Evolutionary conservation across 1,139 yeast genomes (phyloP).

Genomic region (Taphrina sp.): DNA sequence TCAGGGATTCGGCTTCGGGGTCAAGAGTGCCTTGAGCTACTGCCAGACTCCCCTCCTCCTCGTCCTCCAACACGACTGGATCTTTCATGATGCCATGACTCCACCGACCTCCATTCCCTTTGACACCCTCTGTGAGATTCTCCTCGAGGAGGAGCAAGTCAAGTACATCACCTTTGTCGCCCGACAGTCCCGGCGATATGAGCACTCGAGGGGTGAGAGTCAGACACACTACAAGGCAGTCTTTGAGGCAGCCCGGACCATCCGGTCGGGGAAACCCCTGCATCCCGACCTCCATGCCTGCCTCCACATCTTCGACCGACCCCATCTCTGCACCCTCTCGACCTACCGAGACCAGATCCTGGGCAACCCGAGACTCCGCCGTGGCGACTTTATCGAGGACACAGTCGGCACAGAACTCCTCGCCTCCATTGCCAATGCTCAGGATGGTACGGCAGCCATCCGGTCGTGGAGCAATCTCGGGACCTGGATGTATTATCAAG

Average conservation of each 20-base stretch:
- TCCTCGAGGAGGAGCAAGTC: conserved; percentile 1
- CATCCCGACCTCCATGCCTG: conserved; percentile 1
- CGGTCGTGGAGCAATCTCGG: conserved; percentile 8
- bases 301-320: conserved; percentile 23
- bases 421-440: not conserved
- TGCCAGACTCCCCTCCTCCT: conserved; percentile 14
- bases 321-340: conserved; percentile 13
- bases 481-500: conserved; percentile 13
- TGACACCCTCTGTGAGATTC: not conserved
- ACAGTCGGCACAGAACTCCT: conserved; percentile 14
- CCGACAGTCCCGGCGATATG: conserved; percentile 8
- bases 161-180: conserved; percentile 14
- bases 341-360: conserved; percentile 2
- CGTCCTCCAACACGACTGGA: conserved; percentile 30
- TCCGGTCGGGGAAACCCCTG: not conserved
- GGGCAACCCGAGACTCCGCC: not conserved
- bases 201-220: not conserved
- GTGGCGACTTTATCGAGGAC: conserved; percentile 27
- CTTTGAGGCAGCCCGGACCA: not conserved
- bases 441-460: not conserved
- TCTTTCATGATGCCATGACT: no score
- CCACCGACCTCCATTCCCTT: not conserved
- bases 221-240: not conserved
- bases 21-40: conserved; percentile 2
- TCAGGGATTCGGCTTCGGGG: conserved; percentile 18